These are phyloP conservation scores for Fonsecaea pedrosoi DNA, from an alignment of 2,329 filamentous ascomycete species.

Conservation along the genomic window DNA sequence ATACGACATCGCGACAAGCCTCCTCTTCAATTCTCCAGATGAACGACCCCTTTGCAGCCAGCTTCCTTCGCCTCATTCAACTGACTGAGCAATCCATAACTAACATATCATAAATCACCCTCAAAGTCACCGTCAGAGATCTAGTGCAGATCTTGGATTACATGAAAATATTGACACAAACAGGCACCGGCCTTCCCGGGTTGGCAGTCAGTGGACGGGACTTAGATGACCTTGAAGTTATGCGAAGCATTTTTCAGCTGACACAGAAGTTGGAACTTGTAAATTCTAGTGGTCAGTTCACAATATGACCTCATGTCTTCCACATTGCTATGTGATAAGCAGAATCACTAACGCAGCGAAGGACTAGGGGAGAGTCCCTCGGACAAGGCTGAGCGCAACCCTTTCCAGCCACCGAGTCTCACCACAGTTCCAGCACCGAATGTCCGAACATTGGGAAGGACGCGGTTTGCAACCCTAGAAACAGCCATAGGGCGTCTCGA, in stretches of 20 bases:
- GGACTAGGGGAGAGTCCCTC: not conserved
- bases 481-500: not conserved
- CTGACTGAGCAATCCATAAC: not conserved
- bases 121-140: not conserved
- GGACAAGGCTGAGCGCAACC: not conserved
- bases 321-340: not conserved
- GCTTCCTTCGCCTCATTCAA: not conserved
- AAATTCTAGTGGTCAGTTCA: not conserved
- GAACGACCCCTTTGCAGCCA: not conserved
- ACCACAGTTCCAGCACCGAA: not conserved
- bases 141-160: slow-evolving; percentile 1
- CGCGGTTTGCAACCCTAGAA: not conserved
- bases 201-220: not conserved
- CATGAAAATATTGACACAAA: not conserved
- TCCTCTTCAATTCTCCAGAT: not conserved
- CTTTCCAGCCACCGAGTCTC: not conserved
- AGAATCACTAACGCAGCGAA: not conserved
- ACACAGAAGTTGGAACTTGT: not conserved
- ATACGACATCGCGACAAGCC: not conserved
- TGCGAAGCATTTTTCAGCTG: not conserved
- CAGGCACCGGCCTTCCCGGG: not conserved
- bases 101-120: not conserved
- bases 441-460: not conserved
- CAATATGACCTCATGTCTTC: not conserved
- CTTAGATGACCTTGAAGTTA: not conserved